Evolutionary conservation across 768 basidiomycete genomes (phyloP), one percentile per base, ranked within the genome.

Genomic region (Tremella yokohamensis): DNA sequence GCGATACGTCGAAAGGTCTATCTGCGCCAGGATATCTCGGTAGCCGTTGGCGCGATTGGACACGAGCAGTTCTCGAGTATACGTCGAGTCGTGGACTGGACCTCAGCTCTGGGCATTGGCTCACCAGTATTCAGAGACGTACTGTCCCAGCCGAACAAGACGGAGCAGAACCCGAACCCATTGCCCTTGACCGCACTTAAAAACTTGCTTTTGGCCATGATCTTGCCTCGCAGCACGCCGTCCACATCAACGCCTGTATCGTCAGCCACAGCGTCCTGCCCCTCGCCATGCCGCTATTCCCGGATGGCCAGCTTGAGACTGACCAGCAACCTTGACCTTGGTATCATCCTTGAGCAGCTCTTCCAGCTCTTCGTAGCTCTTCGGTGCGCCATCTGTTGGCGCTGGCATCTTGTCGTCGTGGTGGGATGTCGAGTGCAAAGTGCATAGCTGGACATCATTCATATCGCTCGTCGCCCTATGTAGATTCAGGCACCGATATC

Each of bases 271-370:
- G 9, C 19, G 25, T 44, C 38, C 40, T 34, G 6, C 29, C 29
- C 45, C n/a, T 16, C 19, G 11, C n/a, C 25, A 3, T 18, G 19
- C 18, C n/a, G 39, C 20, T 8, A 34, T 34, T 6, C 15, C 39
- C 15, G 26, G 37, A 1, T 11, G n/a, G 26, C 19, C 9, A 19
- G 34, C 29, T 8, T 34, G 22, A n/a, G 18, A 77, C 84, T 61
- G 52, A 90, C 92, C 92, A 52, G 90, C 93, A 26, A 97, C 89
- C 79, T 96, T 94, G 69, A 97, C 84, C 78, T 94, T 96, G 71
- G 78, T 83, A 73, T 93, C 90, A 66, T 81, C 2, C 37, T 65
- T 57, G 52, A 94, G 78, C 13, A 84, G 70, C 3, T 67, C 38
- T 58, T 80, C 76, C 52, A 96, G 80, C 6, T 88, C 84, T 8